Conservation (phyloP, 352 stramenopile genomes). For the Globisporangium lucens region DNA sequence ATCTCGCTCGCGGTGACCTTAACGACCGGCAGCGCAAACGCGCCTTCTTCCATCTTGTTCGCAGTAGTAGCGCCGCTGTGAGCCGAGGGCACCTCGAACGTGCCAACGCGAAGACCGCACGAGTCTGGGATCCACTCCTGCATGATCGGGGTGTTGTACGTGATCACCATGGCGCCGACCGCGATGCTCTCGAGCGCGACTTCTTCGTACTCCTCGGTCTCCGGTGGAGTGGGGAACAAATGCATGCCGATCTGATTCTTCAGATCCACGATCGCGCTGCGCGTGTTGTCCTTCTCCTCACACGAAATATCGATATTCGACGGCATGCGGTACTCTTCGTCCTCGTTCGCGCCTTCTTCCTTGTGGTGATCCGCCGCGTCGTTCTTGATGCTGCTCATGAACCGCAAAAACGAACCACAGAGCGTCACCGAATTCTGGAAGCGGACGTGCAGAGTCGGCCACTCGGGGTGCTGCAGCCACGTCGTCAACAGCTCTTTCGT, state of each 20-base stretch:
- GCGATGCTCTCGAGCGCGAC: slow-evolving; percentile 48
- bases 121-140: slow-evolving; percentile 65
- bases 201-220: slow-evolving; percentile 56
- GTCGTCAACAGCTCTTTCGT: slow-evolving; percentile 55
- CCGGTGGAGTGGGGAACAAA: slow-evolving; percentile 55
- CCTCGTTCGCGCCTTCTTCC: slow-evolving; percentile 20
- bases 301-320: slow-evolving; percentile 63
- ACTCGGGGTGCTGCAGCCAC: slow-evolving; percentile 58
- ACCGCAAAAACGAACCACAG: slow-evolving; percentile 46
- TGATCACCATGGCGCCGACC: slow-evolving; percentile 55
- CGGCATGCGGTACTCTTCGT: slow-evolving; percentile 12
- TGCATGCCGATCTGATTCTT: slow-evolving; percentile 70
- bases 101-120: slow-evolving; percentile 50
- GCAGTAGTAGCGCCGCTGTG: slow-evolving; percentile 8
- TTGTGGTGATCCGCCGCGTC: slow-evolving; percentile 19
- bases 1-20: slow-evolving; percentile 55
- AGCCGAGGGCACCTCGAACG: slow-evolving; percentile 33
- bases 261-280: slow-evolving; percentile 35
- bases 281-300: slow-evolving; percentile 37
- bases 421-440: slow-evolving; percentile 47
- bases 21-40: slow-evolving; percentile 43
- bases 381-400: slow-evolving; percentile 42
- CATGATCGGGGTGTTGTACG: slow-evolving; percentile 72
- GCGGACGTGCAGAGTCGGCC: slow-evolving; percentile 60
- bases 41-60: background rate